Evolutionary conservation across 192 early-diverging fungal genomes (phyloP).

Genomic region (Coemansia asiatica): DNA sequence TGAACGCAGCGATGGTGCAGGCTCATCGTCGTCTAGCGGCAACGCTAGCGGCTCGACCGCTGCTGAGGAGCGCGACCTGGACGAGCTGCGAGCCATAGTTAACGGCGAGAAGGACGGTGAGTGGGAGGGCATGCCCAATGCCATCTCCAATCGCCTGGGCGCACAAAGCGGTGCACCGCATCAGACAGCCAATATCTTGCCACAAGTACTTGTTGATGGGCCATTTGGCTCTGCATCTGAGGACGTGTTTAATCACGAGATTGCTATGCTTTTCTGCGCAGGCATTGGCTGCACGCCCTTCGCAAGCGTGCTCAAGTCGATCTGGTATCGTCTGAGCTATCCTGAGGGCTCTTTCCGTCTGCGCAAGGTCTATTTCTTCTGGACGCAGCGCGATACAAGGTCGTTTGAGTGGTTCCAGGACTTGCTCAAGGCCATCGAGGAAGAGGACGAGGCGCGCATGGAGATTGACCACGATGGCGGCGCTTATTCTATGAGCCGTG

Average conservation of each 20-base stretch:
- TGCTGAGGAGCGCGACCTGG: slow-evolving; percentile 26
- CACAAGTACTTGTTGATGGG: slow-evolving; percentile 73
- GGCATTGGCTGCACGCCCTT: slow-evolving; percentile 87
- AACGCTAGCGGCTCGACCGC: slow-evolving; percentile 25
- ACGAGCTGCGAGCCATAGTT: slow-evolving; percentile 38
- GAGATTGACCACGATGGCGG: slow-evolving; percentile 14
- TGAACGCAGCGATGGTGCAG: not conserved
- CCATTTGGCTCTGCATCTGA: slow-evolving; percentile 78
- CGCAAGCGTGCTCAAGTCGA: slow-evolving; percentile 77
- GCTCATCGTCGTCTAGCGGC: slow-evolving; percentile 2
- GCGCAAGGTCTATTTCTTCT: slow-evolving; percentile 86
- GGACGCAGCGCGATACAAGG: slow-evolving; percentile 80
- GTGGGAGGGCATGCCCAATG: slow-evolving; percentile 29
- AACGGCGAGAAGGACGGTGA: slow-evolving; percentile 27
- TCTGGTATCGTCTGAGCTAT: slow-evolving; percentile 72
- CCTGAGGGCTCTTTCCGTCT: slow-evolving; percentile 55
- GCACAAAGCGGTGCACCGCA: slow-evolving; percentile 15
- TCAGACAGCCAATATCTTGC: slow-evolving; percentile 54
- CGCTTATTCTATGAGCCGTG: slow-evolving; percentile 25
- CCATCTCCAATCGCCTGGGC: slow-evolving; percentile 8
- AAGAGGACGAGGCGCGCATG: slow-evolving; percentile 63
- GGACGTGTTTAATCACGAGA: slow-evolving; percentile 82
- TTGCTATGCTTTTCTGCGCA: slow-evolving; percentile 73
- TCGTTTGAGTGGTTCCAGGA: slow-evolving; percentile 90
- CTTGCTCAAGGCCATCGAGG: slow-evolving; percentile 76